A percentile compares a stretch with the other conserved stretches of the same genome.
phyloP scores from a whole-genome alignment of 176 grass and related monocot species.

The Aegilops speltoides region DNA sequence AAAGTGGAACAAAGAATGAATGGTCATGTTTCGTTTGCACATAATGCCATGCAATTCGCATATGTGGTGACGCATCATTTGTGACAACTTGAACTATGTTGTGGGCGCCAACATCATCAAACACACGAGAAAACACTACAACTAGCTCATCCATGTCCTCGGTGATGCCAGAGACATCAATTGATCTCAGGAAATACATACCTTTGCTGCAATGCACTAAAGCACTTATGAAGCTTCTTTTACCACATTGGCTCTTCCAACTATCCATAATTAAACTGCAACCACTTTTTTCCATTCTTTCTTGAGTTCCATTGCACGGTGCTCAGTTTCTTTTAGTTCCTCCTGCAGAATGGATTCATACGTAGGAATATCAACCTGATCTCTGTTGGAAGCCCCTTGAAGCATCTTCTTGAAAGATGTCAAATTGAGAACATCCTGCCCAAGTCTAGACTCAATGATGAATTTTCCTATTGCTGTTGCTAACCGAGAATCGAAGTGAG shows the following conservation, averaged over 20 bases:
- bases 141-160: slow-evolving; percentile 56
- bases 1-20: slow-evolving; percentile 53
- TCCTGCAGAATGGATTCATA: slow-evolving; percentile 61
- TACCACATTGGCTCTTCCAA: slow-evolving; percentile 56
- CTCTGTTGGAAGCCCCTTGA: slow-evolving; percentile 26
- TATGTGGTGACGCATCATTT: slow-evolving; percentile 54
- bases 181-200: slow-evolving; percentile 70
- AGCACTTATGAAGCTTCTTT: slow-evolving; percentile 53
- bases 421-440: slow-evolving; percentile 44
- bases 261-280: slow-evolving; percentile 69
- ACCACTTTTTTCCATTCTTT: slow-evolving; percentile 52
- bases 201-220: slow-evolving; percentile 56
- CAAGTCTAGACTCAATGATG: slow-evolving; percentile 65
- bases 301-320: slow-evolving; percentile 41
- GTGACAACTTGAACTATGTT: slow-evolving; percentile 73
- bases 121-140: slow-evolving; percentile 36
- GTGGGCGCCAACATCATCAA: slow-evolving; percentile 57
- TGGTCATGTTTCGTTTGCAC: slow-evolving; percentile 44
- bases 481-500: slow-evolving; percentile 25
- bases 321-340: slow-evolving; percentile 50
- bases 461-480: slow-evolving; percentile 65
- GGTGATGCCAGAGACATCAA: slow-evolving; percentile 50
- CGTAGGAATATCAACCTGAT: slow-evolving; percentile 34
- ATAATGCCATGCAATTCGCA: slow-evolving; percentile 61
- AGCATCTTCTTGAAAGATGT: slow-evolving; percentile 64